A percentile compares a stretch with the other conserved stretches of the same genome.
Conservation (phyloP, 1,284 basidiomycete species). For the Crucibulum cyathiforme region DNA sequence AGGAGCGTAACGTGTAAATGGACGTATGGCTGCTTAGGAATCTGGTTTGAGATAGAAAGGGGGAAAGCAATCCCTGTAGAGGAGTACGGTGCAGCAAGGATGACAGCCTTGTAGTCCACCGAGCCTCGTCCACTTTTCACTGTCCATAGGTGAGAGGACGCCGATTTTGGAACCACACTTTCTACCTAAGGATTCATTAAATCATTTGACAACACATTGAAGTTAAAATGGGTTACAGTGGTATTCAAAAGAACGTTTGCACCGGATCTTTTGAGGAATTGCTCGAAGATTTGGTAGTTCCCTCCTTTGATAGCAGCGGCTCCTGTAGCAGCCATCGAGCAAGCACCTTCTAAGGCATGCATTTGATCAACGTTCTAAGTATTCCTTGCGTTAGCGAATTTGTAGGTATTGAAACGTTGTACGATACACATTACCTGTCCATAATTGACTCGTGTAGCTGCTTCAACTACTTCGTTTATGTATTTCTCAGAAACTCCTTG, state of each 20-base stretch:
- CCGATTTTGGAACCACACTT: constrained; percentile 34
- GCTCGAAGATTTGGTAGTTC: constrained; percentile 87
- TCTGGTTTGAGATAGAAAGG: constrained; percentile 48
- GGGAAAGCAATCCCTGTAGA: constrained; percentile 63
- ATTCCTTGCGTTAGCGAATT: too few species aligned
- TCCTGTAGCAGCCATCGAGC: constrained; percentile 76
- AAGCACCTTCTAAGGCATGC: constrained; percentile 81
- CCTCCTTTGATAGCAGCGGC: constrained; percentile 79
- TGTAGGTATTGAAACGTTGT: neutral
- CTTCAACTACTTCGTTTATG: constrained; percentile 82
- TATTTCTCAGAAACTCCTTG: constrained; percentile 67
- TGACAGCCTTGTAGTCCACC: constrained; percentile 66
- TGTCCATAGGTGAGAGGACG: constrained; percentile 50
- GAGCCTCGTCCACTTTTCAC: constrained; percentile 51
- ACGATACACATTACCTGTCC: constrained; percentile 62
- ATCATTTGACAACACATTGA: too few species aligned
- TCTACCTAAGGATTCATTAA: neutral
- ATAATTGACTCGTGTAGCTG: constrained; percentile 89
- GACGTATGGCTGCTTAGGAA: constrained; percentile 79
- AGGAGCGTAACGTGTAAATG: constrained; percentile 90
- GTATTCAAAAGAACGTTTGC: constrained; percentile 77
- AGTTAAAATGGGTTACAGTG: constrained; percentile 47
- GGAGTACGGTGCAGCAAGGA: constrained; percentile 81
- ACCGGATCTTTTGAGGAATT: constrained; percentile 74
- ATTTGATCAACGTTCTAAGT: constrained; percentile 72